Base-by-base conservation (phyloP, 2,329 filamentous ascomycete genomes). In the Fusarium sarcochroum region DNA sequence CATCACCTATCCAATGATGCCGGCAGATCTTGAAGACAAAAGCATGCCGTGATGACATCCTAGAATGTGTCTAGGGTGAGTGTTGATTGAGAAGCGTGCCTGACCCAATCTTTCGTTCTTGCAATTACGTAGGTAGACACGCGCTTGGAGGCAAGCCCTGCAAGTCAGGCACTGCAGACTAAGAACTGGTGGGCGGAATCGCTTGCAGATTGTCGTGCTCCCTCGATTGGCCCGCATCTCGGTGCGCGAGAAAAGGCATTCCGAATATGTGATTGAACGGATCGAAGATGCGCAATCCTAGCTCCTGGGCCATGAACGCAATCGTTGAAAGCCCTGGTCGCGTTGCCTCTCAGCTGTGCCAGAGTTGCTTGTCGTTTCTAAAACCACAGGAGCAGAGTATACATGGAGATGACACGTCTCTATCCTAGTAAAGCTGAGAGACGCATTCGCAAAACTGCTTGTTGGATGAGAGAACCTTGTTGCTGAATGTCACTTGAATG, bases 261-360 rank as follows among this genome's bases (percentile, higher is more conserved):
- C 68, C 48, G 65, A 63, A 70, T 71, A 60, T 69, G 59, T 71
- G 70, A 74, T 73, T 75, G 74, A 74, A 68, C 59, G 67, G 61
- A 63, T 57, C 41, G 56, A 58, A 71, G 65, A 74, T 68, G 69
- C 71, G 68, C 72, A 66, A 74, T 76, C 73, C 73, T 58, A 52
- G 73, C 48, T 59, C 62, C 50, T 60, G 55, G 55, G 44, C 48
- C 56, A 25, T 70, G 55, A 52, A 58, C 52, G 60, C 58, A 60
- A 70, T 66, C 51, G 60, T 10, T 49, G 55, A 48, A 54, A 41
- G 51, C 64, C 68, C 66, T 71, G 68, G 55, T 52, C 46, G 52
- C 48, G 47, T 57, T 50, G 47, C 47, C 45, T 55, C 40, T 49
- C 52, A 60, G 51, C 53, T 56, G 44, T 38, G 35, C 48, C 30